Base-by-base conservation (phyloP, 2,329 filamentous ascomycete genomes). In the Ceratocystis lukuohia region DNA sequence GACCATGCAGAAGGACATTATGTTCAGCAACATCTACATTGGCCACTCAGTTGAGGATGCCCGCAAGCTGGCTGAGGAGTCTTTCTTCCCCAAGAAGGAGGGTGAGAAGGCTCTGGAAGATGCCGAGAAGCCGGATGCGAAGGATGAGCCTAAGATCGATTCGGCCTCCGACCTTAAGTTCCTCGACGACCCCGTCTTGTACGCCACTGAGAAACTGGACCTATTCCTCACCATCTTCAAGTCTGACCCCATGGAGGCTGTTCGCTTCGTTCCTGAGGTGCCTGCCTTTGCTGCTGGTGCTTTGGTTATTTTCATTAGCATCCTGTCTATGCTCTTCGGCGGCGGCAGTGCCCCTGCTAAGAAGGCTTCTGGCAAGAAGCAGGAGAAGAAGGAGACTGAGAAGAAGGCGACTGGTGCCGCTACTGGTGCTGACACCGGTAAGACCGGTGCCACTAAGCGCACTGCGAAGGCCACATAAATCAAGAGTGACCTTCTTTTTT, bases 1-100 rank as follows among this genome's bases (percentile, higher is more conserved):
- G 94, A 97, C 94, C 73, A 99, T 99, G 94, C 93, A 96, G 80
- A 96, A 87, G 77, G 89, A 96, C 75, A 97, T 99, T 72, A 88
- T 96, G 73, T 97, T 99, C 74, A 91, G 97, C 85, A 99, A 99
- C 87, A 95, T 99, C 82, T 99, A 97, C 85, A 91, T 99, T 76
- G 94, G 94, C 70, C 94, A 99, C 86, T 97, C 93, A 22, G 77
- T 94, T 71, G 91, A 91, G 74, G 94, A 99, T 71, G 94, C 94
- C 69, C 86, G 88, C 77, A 88, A 92, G 80, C 82, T 99, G 74
- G 88, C 91, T 72, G 83, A 88, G 70, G 90, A 96, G 83, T 90
- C 91, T 66, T 99, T 92, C 77, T 87, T 90, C 74, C 79, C 91
- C 79, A 99, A 99, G 89, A 82, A 86, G 76, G 81, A 86, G 66